Base-by-base conservation (phyloP, 2,329 filamentous ascomycete species). In the Trichoderma arundinaceum region DNA sequence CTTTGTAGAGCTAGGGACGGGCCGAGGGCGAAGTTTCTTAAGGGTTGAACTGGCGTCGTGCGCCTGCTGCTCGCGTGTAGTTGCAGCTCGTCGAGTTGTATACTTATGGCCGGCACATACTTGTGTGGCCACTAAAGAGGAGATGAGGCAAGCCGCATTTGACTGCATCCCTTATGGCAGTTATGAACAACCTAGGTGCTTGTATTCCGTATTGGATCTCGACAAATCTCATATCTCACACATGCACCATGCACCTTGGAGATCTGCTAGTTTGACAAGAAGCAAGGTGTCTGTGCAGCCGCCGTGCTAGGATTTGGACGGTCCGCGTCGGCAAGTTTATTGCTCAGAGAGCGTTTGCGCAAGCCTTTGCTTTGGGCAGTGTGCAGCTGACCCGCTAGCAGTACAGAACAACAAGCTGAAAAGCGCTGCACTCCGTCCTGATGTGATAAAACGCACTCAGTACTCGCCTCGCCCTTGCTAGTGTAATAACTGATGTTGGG, bases 1-100 rank as follows among this genome's bases (percentile, higher is more conserved):
- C 35, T 19, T 43, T n/a, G 19, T 33, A 56, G 62, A 64, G 52
- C 65, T 66, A 66, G 65, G 65, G 59, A 66, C 65, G 65, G 65
- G 51, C 65, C 65, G 59, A 64, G 39, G 39, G 28, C 52, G 57
- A 57, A 60, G 38, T 54, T 38, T 13, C 15, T 44, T 17, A 9
- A 41, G 28, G 32, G 53, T 32, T 58, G 62, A 58, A 22, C 38
- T 52, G 63, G 54, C 46, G 35, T 60, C 38, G 28, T 43, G 32
- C 33, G 9, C 17, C 10, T 44, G 28, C 52, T 41, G 52, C 35
- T 41, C 22, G 22, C 22, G 22, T 28, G 22, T 28, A 28, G 22
- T 28, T 28, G 22, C 22, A 4, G 22, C 22, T 28, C 22, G 22
- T 28, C 2, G 22, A 28, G 22, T 28, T 28, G 22, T 28, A 28